phyloP scores from a whole-genome alignment of 202 grass and related monocot species.

The Carex sylvatica region DNA sequence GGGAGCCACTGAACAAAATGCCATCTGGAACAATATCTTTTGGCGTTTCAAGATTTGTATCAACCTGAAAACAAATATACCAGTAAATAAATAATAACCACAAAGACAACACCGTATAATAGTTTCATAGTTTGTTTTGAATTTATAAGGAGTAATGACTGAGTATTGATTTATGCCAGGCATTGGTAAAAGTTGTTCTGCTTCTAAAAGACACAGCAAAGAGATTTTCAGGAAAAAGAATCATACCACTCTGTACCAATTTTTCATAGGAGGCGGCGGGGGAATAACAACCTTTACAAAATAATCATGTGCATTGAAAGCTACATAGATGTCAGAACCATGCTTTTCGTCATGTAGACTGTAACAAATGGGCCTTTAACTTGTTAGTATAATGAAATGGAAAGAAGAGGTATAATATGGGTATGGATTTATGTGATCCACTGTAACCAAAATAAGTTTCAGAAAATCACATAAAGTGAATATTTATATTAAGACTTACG shows the following conservation, averaged over 20 bases:
- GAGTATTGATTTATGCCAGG: neutral
- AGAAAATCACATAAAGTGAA: neutral
- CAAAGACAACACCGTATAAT: neutral
- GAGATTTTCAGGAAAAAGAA: constrained; percentile 18
- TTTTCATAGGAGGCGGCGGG: constrained; percentile 51
- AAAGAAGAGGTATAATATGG: neutral
- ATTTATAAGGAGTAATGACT: neutral
- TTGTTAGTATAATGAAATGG: constrained; percentile 2
- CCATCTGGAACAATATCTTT: constrained; percentile 72
- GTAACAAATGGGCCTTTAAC: neutral
- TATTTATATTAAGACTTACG: constrained; percentile 48
- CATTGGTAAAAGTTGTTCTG: constrained; percentile 3
- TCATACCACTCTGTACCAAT: constrained; percentile 88
- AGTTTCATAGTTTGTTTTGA: neutral
- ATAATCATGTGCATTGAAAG: constrained; percentile 90
- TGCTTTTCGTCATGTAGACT: constrained; percentile 72
- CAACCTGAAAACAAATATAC: constrained; percentile 42
- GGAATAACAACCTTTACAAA: constrained; percentile 63
- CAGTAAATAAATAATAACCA: constrained; percentile 10
- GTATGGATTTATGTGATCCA: neutral
- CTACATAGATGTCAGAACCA: constrained; percentile 73
- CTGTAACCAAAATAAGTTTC: neutral
- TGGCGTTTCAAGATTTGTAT: constrained; percentile 85
- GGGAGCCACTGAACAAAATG: constrained; percentile 29
- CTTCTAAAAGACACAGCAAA: constrained; percentile 1